Base-by-base conservation (phyloP, 1,284 basidiomycete species). In the Taiwanofungus camphoratus region DNA sequence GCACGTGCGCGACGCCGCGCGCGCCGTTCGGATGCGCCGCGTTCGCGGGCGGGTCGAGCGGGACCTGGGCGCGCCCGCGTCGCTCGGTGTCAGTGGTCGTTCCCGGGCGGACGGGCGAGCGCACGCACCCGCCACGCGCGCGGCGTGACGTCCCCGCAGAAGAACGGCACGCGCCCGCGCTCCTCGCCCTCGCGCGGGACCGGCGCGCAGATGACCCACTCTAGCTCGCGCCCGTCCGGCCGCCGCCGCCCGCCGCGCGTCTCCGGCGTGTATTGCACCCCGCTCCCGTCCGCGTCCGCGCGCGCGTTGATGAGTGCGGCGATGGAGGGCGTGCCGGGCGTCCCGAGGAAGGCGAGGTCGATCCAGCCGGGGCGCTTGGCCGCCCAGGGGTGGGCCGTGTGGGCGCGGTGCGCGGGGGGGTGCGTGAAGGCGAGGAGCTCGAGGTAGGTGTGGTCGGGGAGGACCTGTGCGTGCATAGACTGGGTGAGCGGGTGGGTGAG, bases 81-180 rank as follows among this genome's bases (percentile, higher is more conserved):
- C 16, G n/a, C 19, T 24, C n/a, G 11, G 20, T 19, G 35, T 36
- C 30, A 31, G 39, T 29, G 41, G 18, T 18, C 12, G 31, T 33
- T 16, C 34, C 30, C 24, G 6, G n/a, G n/a, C 24, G 22, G 29
- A 31, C 3, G n/a, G 12, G 33, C n/a, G 19, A 5, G 31, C 16
- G 18, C 8, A 64, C 75, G 13, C 48, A 82, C 83, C 59, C 83
- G 64, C 60, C 71, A 68, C 3, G 59, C 52, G 36, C 82, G 62
- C 3, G 78, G 73, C 5, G 82, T 85, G 2, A 83, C 59, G 56
- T 86, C 82, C 18, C 79, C 79, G 53, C 83, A 87, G 56, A 80
- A 86, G 56, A 86, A 86, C n/a, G 83, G 82, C 11, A 79, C 54
- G 2, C 54, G 50, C 2, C 73, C 68, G 0, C 64, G 59, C 4